Conservation (phyloP, 75 land plant genomes). For the Sequoia sempervirens region DNA sequence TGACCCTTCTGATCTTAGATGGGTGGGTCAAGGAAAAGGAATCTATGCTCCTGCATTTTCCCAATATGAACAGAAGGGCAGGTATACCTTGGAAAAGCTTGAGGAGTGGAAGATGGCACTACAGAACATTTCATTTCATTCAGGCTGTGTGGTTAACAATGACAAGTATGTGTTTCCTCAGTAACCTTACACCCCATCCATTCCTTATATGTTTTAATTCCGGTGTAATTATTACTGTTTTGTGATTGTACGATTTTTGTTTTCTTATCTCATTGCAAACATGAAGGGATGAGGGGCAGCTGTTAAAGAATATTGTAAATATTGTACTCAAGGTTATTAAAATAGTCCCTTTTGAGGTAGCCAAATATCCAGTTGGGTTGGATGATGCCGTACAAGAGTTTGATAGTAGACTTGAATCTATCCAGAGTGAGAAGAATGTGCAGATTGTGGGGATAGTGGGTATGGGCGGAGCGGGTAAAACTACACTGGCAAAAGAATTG, state of each 20-base stretch:
- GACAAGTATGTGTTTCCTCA: too few species aligned
- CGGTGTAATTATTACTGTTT: too few species aligned
- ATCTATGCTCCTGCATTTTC: background rate
- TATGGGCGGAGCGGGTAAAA: background rate
- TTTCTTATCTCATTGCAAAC: background rate
- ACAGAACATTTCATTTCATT: too few species aligned
- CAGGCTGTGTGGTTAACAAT: too few species aligned
- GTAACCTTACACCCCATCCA: too few species aligned
- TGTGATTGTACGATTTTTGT: background rate
- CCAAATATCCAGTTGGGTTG: background rate
- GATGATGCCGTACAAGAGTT: background rate
- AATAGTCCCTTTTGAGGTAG: background rate
- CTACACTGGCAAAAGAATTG: background rate
- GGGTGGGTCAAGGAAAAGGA: background rate
- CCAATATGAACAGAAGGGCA: too few species aligned
- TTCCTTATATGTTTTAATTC: too few species aligned
- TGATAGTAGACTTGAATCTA: background rate
- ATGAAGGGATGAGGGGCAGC: background rate
- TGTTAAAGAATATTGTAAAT: background rate
- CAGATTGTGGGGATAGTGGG: constrained; percentile 3
- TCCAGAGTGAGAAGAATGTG: background rate
- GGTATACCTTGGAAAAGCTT: too few species aligned
- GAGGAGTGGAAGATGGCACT: too few species aligned
- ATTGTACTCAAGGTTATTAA: background rate
- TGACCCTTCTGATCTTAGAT: background rate